Conservation (phyloP, 1,284 basidiomycete species). For the Boletus sp. region DNA sequence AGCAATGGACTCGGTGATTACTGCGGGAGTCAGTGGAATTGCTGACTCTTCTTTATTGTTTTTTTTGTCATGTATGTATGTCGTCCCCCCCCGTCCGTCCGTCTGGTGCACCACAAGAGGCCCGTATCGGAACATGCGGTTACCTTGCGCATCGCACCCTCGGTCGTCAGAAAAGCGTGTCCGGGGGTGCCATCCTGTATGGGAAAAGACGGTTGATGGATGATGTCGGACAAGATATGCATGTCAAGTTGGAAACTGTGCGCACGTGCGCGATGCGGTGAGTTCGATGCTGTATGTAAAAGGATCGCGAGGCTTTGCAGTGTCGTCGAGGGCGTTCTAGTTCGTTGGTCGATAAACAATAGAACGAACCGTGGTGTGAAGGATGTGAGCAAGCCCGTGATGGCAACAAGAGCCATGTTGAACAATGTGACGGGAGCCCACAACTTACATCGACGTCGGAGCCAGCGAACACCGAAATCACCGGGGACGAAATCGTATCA, state of each 20-base stretch:
- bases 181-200: not conserved
- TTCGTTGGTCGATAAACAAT: slow-evolving; percentile 5
- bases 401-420: too few species aligned
- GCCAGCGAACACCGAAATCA: not conserved
- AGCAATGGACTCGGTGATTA: slow-evolving; percentile 4
- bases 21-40: slow-evolving; percentile 8
- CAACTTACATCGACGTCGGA: not conserved
- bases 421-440: not conserved
- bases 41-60: too few species aligned
- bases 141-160: not conserved
- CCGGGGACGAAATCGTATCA: not conserved
- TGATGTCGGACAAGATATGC: not conserved
- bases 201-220: not conserved
- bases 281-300: slow-evolving; percentile 1
- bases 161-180: not conserved
- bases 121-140: not conserved
- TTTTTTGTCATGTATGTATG: not conserved
- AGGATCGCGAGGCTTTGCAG: not conserved
- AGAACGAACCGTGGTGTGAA: not conserved
- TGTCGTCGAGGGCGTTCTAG: slow-evolving; percentile 1
- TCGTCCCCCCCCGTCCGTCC: not conserved
- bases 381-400: not conserved
- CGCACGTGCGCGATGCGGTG: not conserved
- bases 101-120: not conserved
- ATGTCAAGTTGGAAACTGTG: not conserved